Conservation (phyloP, 768 basidiomycete species). For the Coprinopsis sp. region DNA sequence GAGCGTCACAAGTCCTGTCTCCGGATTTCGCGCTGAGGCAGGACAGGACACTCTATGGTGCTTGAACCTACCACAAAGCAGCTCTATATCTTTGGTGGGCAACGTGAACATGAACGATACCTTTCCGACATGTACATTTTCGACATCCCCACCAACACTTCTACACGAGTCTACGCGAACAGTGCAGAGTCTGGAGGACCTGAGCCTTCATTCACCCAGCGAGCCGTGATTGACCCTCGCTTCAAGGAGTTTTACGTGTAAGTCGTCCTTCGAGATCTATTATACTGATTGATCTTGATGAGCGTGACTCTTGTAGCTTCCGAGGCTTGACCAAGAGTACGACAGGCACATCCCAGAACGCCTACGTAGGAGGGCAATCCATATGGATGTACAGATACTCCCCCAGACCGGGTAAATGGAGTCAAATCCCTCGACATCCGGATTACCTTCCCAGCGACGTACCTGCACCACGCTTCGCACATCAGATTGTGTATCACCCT, state of each 20-base stretch:
- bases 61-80: conserved; percentile 54
- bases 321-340: conserved; percentile 52
- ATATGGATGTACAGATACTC: conserved; percentile 70
- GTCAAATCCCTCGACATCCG: conserved; percentile 44
- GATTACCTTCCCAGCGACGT: conserved; percentile 24
- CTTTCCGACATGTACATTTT: conserved; percentile 76
- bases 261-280: conserved; percentile 18
- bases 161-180: conserved; percentile 59
- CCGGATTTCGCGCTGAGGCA: not conserved
- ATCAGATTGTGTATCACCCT: conserved; percentile 73
- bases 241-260: conserved; percentile 73
- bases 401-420: conserved; percentile 60
- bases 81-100: conserved; percentile 73
- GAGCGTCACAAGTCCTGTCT: conserved; percentile 12
- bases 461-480: conserved; percentile 67
- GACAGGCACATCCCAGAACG: conserved; percentile 31
- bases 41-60: conserved; percentile 75
- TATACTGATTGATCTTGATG: conserved; percentile 1
- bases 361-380: conserved; percentile 42
- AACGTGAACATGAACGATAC: conserved; percentile 59
- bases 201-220: conserved; percentile 67
- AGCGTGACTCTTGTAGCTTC: conserved; percentile 39
- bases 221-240: conserved; percentile 62
- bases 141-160: conserved; percentile 53
- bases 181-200: conserved; percentile 61